Evolutionary conservation across 2,329 filamentous ascomycete genomes (phyloP).

Genomic region (Fonsecaea nubica): DNA sequence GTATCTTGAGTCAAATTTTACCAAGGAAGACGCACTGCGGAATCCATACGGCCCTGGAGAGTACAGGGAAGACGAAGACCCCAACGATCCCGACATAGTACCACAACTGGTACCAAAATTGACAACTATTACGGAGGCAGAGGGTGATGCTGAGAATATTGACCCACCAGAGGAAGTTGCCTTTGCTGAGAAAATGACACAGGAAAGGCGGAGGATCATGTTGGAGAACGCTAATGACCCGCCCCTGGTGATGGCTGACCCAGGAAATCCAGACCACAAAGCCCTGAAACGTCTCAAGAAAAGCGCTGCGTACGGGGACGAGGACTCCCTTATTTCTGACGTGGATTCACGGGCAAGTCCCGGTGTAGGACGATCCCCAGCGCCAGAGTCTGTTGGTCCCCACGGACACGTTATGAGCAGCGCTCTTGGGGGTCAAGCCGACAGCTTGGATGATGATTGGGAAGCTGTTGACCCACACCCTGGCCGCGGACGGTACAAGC

Average conservation of each 20-base stretch:
- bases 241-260: constrained; percentile 35
- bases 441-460: constrained; percentile 49
- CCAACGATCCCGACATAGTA: constrained; percentile 50
- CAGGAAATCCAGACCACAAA: constrained; percentile 47
- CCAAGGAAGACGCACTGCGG: constrained; percentile 80
- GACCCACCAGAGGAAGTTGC: constrained; percentile 57
- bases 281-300: constrained; percentile 54
- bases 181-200: constrained; percentile 57
- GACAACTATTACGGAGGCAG: constrained; percentile 56
- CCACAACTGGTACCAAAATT: constrained; percentile 57
- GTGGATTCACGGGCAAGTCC: constrained; percentile 39
- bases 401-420: constrained; percentile 36
- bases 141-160: constrained; percentile 58
- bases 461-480: constrained; percentile 46
- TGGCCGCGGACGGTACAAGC: constrained; percentile 49
- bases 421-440: constrained; percentile 36
- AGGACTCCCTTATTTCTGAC: constrained; percentile 38
- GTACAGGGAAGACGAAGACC: constrained; percentile 38
- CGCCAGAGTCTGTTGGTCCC: constrained; percentile 25
- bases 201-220: constrained; percentile 57
- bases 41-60: constrained; percentile 80
- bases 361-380: constrained; percentile 35
- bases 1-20: constrained; percentile 88
- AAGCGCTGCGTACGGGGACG: constrained; percentile 41
- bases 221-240: constrained; percentile 50